Evolutionary conservation across 208 protist species (phyloP), one percentile per base, ranked within the genome.

Genomic region (Trypanosoma avium): DNA sequence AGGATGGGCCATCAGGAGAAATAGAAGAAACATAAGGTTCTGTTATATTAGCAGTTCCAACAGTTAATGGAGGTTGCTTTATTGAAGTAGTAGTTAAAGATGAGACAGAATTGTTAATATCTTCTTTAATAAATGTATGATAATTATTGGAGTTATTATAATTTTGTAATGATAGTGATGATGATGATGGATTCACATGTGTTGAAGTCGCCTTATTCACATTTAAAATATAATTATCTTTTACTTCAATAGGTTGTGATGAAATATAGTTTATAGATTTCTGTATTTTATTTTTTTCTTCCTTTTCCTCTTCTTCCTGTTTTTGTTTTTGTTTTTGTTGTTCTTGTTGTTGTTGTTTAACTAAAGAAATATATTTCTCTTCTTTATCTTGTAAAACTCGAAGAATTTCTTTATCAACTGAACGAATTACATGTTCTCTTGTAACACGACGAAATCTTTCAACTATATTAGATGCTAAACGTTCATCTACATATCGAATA

Each of bases 391-490:
- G 29, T 30, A 65, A n/a, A 17, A 67, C 68, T 19, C 61, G 54
- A 36, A 19, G 38, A 12, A 84, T 17, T 33, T 72, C 73, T 35
- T 68, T 66, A 29, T 74, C 73, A 27, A 84, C 35, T 2, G 78
- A 69, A 12, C 61, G 63, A 8, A 42, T 55, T n/a, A 84, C 74
- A 38, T 84, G 79, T 43, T 67, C 46, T 24, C 43, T 49, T 38
- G 74, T 81, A 19, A 84, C 54, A 12, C 62, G 48, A 0, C 67
- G 64, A 24, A 84, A 22, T 13, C 79, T 49, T 33, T 70, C 42
- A 17, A 71, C 79, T 47, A 84, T 47, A 32, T 56, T 56, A 13
- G n/a, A 29, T 22, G 60, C 67, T 6, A 84, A 22, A 17, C 56
- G 46, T n/a, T 74, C 64, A 19, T 84, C 79, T 27, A 79, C 36